These are phyloP conservation scores for Climacium dendroides DNA, from an alignment of 225 moss, liverwort and hornwort species.

Conservation along the genomic window DNA sequence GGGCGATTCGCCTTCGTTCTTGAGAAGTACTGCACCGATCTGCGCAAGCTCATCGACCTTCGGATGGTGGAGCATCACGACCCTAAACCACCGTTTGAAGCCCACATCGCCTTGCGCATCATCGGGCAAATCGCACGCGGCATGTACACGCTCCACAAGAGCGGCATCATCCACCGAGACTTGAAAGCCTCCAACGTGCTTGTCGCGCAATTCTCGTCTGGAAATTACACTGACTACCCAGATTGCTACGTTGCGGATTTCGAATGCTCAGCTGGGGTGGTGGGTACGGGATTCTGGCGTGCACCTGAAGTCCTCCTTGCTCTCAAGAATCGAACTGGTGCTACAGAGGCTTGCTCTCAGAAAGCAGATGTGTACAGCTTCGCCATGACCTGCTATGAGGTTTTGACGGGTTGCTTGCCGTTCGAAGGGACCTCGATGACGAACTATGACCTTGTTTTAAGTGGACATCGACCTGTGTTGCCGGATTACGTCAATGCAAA, in stretches of 20 bases:
- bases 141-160: slow-evolving; percentile 35
- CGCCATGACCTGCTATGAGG: slow-evolving; percentile 31
- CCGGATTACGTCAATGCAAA: background rate
- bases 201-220: background rate
- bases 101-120: slow-evolving; percentile 5
- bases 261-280: slow-evolving; percentile 23
- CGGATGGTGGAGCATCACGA: background rate
- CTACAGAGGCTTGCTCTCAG: background rate
- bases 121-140: slow-evolving; percentile 31
- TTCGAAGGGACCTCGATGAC: slow-evolving; percentile 16
- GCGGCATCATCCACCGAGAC: slow-evolving; percentile 21
- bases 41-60: slow-evolving; percentile 26
- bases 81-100: slow-evolving; percentile 2
- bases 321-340: background rate
- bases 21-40: slow-evolving; percentile 29
- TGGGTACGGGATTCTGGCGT: slow-evolving; percentile 35
- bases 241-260: slow-evolving; percentile 33
- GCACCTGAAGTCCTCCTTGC: slow-evolving; percentile 27
- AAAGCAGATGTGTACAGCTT: slow-evolving; percentile 33
- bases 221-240: background rate
- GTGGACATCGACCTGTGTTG: slow-evolving; percentile 10
- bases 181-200: slow-evolving; percentile 32
- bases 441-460: slow-evolving; percentile 21
- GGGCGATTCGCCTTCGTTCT: slow-evolving; percentile 34
- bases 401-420: slow-evolving; percentile 27